Evolutionary conservation across 352 stramenopile species (phyloP).

Genomic region (Chrysophaeum taylorii): DNA sequence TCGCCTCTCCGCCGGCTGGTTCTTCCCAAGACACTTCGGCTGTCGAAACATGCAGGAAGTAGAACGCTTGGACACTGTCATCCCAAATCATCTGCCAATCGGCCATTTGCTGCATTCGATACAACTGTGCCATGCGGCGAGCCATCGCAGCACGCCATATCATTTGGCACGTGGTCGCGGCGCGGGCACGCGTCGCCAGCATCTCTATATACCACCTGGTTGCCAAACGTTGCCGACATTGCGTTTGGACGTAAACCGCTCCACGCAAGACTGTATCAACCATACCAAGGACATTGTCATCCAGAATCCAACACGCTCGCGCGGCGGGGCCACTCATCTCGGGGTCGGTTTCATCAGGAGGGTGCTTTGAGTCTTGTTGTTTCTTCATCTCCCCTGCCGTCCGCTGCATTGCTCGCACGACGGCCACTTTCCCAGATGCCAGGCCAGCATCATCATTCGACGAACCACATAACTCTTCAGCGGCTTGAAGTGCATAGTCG

Average conservation of each 20-base stretch:
- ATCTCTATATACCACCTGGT: no score
- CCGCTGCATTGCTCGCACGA: no score
- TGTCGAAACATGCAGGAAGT: background rate
- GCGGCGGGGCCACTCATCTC: background rate
- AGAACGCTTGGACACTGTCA: background rate
- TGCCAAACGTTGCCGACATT: background rate
- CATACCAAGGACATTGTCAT: background rate
- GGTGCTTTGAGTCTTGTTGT: no score
- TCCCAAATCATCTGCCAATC: conserved; percentile 9
- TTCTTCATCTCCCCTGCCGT: no score
- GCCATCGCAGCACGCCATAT: background rate
- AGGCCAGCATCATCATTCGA: no score
- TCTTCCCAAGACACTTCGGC: background rate
- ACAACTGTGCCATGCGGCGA: background rate
- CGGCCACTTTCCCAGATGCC: no score
- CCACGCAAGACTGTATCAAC: background rate
- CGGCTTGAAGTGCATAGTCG: no score
- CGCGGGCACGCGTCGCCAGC: background rate
- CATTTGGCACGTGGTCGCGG: background rate
- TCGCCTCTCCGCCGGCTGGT: background rate
- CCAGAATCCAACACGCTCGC: background rate
- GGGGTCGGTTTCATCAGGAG: no score
- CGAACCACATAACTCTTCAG: no score
- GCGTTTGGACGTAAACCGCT: background rate
- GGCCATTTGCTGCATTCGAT: background rate